These are phyloP conservation scores for Fusarium sp. DNA, from an alignment of 2,329 filamentous ascomycete genomes.

Conservation along the genomic window DNA sequence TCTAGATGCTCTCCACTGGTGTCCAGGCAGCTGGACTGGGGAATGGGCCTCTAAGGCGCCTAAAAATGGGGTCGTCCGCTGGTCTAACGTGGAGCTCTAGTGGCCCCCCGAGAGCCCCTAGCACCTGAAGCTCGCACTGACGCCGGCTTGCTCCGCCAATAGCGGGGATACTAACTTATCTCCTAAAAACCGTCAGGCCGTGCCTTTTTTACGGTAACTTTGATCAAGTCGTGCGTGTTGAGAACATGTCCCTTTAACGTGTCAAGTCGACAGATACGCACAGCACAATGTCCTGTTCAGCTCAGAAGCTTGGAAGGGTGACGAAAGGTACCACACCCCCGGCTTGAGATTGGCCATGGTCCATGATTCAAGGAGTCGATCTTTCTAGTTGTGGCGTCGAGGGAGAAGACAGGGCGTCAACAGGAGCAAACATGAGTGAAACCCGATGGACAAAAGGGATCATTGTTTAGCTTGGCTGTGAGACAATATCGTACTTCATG, in stretches of 20 bases:
- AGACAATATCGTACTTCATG: slow-evolving; percentile 8
- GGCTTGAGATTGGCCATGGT: slow-evolving; percentile 23
- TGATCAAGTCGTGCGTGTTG: not conserved
- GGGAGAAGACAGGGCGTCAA: slow-evolving; percentile 29
- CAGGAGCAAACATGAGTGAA: slow-evolving; percentile 23
- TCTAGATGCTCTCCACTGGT: slow-evolving; percentile 6
- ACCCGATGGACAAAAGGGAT: slow-evolving; percentile 7
- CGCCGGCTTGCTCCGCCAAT: slow-evolving; percentile 40
- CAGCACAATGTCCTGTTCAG: not conserved
- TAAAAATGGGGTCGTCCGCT: slow-evolving; percentile 43
- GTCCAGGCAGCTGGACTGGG: slow-evolving; percentile 31
- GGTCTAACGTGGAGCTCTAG: slow-evolving; percentile 33
- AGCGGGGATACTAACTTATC: slow-evolving; percentile 31
- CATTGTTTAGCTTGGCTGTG: slow-evolving; percentile 9
- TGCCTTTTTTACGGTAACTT: not conserved
- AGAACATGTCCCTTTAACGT: not conserved
- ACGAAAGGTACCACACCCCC: slow-evolving; percentile 26
- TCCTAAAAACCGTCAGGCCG: slow-evolving; percentile 25
- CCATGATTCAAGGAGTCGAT: slow-evolving; percentile 41
- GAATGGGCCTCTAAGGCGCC: slow-evolving; percentile 32
- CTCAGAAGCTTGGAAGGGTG: slow-evolving; percentile 34
- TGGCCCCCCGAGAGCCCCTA: slow-evolving; percentile 30
- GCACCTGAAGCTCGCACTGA: slow-evolving; percentile 39
- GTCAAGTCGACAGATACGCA: not conserved
- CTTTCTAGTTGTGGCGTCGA: slow-evolving; percentile 34